phyloP scores from a whole-genome alignment of 257 asterid species.

The Lavandula angustifolia region DNA sequence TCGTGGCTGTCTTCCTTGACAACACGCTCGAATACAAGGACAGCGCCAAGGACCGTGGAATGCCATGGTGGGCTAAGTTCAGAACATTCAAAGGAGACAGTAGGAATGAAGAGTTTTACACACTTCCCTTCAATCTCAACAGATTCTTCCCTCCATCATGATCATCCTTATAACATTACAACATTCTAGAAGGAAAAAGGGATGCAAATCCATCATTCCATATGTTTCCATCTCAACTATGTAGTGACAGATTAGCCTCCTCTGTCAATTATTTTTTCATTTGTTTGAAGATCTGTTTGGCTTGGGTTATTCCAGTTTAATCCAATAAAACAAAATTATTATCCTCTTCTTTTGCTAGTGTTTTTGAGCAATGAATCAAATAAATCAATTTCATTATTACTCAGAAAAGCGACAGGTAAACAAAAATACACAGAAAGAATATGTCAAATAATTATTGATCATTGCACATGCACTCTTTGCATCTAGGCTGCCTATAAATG shows the following conservation, averaged over 20 bases:
- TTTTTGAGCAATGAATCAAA: neutral
- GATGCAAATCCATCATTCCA: too few relatives aligned
- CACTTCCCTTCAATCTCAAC: constrained; percentile 93
- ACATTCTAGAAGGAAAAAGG: neutral
- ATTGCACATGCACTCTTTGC: constrained; percentile 83
- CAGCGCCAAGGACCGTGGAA: constrained; percentile 87
- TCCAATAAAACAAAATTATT: constrained; percentile 33
- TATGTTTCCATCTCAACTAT: too few relatives aligned
- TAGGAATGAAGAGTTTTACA: constrained; percentile 93
- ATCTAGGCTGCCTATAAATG: constrained; percentile 71
- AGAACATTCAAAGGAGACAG: constrained; percentile 88
- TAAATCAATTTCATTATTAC: neutral
- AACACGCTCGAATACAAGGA: constrained; percentile 93
- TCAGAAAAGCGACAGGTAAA: neutral
- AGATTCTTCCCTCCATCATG: constrained; percentile 96
- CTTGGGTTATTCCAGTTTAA: constrained; percentile 56
- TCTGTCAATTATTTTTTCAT: constrained; percentile 53
- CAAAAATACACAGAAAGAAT: neutral
- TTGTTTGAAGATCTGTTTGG: constrained; percentile 33
- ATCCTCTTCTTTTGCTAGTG: constrained; percentile 14
- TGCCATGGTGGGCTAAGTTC: constrained; percentile 99
- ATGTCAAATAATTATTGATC: constrained; percentile 33
- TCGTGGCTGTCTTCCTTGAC: constrained; percentile 78
- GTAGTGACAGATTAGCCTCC: constrained; percentile 50
- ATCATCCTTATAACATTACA: too few relatives aligned